Evolutionary conservation across 331 rosid species (phyloP).

Genomic region (Malus hybrid): DNA sequence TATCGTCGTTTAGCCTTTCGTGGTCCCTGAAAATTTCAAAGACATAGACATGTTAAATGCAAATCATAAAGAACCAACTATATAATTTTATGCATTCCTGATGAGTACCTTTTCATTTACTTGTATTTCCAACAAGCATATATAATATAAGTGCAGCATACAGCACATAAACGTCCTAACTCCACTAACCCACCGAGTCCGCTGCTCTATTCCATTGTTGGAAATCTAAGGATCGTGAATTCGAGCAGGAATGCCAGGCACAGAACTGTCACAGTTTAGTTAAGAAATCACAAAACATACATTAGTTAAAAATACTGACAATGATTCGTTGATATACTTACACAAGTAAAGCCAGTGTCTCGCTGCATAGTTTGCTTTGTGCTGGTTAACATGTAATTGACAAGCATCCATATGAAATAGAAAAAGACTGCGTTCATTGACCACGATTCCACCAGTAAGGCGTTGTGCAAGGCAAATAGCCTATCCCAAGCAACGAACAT

Average conservation of each 20-base stretch:
- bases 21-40: constrained; percentile 9
- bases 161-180: neutral
- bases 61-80: neutral
- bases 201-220: constrained; percentile 6
- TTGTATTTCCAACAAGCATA: constrained; percentile 6
- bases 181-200: neutral
- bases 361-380: constrained; percentile 16
- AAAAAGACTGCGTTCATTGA: constrained; percentile 4
- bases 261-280: neutral
- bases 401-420: constrained; percentile 6
- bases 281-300: neutral
- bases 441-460: constrained; percentile 15
- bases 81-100: too few species aligned
- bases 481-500: constrained; percentile 13
- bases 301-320: too few species aligned
- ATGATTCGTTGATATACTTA: neutral
- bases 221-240: neutral
- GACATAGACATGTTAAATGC: neutral
- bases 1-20: constrained; percentile 12
- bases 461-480: constrained; percentile 7
- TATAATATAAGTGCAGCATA: neutral
- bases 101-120: neutral
- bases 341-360: constrained; percentile 16
- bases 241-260: neutral
- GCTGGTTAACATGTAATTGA: constrained; percentile 12